Evolutionary conservation across 2,329 filamentous ascomycete genomes (phyloP).

Genomic region (Phyllosticta citrichinensis): DNA sequence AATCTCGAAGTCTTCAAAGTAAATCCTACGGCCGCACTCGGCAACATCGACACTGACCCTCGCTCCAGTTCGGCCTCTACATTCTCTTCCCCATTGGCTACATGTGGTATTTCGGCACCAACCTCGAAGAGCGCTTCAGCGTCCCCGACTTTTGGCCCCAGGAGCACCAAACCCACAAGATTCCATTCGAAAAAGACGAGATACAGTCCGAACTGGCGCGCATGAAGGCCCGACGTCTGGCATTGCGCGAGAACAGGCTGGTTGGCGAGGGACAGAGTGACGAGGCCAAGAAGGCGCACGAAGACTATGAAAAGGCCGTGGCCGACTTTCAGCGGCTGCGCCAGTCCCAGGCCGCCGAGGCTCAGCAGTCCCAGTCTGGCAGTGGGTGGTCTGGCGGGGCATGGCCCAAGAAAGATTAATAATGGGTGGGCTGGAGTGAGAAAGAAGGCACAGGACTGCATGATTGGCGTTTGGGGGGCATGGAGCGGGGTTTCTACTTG

Average conservation of each 20-base stretch:
- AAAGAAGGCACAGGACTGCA: background rate
- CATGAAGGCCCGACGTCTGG: conserved; percentile 45
- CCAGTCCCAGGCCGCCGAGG: background rate
- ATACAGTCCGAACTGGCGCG: conserved; percentile 73
- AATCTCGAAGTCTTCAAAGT: conserved; percentile 97
- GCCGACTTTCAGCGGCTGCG: background rate
- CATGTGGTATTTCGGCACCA: conserved; percentile 99
- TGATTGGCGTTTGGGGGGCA: conserved; percentile 5
- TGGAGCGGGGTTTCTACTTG: conserved; percentile 2
- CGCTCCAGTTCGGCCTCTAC: conserved; percentile 76
- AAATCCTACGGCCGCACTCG: conserved; percentile 16
- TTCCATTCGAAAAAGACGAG: conserved; percentile 70
- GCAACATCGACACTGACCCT: conserved; percentile 5
- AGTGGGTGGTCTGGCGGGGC: background rate
- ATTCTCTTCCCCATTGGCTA: conserved; percentile 97
- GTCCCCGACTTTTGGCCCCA: conserved; percentile 93
- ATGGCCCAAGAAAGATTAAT: background rate
- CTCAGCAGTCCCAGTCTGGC: background rate
- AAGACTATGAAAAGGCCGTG: background rate
- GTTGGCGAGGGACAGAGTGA: conserved; percentile 23
- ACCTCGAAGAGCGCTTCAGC: conserved; percentile 77
- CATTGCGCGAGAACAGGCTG: conserved; percentile 39
- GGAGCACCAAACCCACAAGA: conserved; percentile 62
- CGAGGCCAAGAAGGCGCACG: background rate
- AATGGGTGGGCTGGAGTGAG: background rate